These are phyloP conservation scores for Cladophialophora bantiana DNA, from an alignment of 2,329 filamentous ascomycete species.

Conservation along the genomic window DNA sequence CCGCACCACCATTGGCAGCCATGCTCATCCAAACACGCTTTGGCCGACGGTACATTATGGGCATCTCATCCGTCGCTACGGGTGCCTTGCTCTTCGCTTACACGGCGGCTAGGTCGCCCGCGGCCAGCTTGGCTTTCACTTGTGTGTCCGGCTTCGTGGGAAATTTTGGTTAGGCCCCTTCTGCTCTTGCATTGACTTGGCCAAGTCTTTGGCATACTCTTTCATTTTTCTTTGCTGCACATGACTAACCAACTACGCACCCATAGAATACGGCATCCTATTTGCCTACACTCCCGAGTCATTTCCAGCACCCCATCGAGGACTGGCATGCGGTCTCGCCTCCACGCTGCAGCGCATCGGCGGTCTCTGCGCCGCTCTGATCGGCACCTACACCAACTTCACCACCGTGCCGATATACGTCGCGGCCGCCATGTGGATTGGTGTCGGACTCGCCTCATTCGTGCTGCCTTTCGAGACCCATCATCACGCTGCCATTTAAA, in stretches of 20 bases:
- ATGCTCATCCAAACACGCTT: conserved; percentile 72
- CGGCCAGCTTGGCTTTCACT: conserved; percentile 71
- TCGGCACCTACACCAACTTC: no score
- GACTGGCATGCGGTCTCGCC: no score
- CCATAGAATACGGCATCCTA: conserved; percentile 44
- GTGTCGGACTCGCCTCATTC: no score
- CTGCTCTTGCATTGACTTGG: not conserved
- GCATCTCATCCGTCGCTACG: conserved; percentile 65
- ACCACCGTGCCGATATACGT: no score
- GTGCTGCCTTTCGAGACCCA: no score
- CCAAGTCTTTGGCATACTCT: not conserved
- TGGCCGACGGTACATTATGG: conserved; percentile 75
- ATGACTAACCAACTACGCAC: not conserved
- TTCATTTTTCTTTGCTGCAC: not conserved
- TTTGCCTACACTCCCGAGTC: conserved; percentile 81
- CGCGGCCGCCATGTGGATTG: no score
- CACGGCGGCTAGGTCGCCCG: conserved; percentile 68
- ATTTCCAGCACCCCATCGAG: conserved; percentile 69
- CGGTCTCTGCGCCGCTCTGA: no score
- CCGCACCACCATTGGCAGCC: conserved; percentile 74
- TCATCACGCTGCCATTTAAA: no score
- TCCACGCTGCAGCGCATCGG: no score
- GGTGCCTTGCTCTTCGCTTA: conserved; percentile 77
- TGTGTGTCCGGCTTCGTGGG: conserved; percentile 74
- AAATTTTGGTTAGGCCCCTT: conserved; percentile 71